phyloP scores from a whole-genome alignment of 2,329 filamentous ascomycete species.

The Didymosphaeria variabile region DNA sequence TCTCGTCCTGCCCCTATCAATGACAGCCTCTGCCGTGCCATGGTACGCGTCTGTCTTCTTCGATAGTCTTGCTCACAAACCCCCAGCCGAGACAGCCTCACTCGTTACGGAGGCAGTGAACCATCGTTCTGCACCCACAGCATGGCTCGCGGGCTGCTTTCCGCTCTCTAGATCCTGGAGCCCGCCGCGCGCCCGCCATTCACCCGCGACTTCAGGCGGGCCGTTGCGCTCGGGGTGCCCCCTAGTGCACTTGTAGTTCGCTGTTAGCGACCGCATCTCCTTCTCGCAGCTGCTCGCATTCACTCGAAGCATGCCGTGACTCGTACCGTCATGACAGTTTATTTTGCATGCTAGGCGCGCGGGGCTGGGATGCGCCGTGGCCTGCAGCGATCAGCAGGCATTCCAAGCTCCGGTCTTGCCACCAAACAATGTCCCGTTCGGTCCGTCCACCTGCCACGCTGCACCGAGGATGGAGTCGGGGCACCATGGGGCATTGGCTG shows the following conservation, averaged over 20 bases:
- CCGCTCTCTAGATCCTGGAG: conserved; percentile 4
- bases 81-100: conserved; percentile 10
- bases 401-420: conserved; percentile 24
- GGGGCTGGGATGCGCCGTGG: conserved; percentile 5
- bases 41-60: conserved; percentile 16
- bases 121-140: conserved; percentile 4
- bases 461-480: background rate
- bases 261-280: conserved; percentile 4
- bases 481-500: conserved; percentile 9
- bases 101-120: background rate
- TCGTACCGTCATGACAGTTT: background rate
- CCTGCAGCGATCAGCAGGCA: conserved; percentile 26
- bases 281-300: background rate
- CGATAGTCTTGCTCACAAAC: conserved; percentile 10
- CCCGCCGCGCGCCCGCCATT: background rate
- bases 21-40: conserved; percentile 22
- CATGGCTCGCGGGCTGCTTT: conserved; percentile 5
- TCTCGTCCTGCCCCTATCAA: conserved; percentile 27
- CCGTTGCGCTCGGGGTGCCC: conserved; percentile 25
- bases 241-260: conserved; percentile 26
- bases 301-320: background rate
- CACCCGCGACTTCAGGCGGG: conserved; percentile 24
- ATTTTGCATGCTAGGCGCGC: background rate
- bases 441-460: conserved; percentile 4
- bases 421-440: conserved; percentile 16